Evolutionary conservation across 1,284 basidiomycete genomes (phyloP).

Genomic region (Phaffia rhodozyma): DNA sequence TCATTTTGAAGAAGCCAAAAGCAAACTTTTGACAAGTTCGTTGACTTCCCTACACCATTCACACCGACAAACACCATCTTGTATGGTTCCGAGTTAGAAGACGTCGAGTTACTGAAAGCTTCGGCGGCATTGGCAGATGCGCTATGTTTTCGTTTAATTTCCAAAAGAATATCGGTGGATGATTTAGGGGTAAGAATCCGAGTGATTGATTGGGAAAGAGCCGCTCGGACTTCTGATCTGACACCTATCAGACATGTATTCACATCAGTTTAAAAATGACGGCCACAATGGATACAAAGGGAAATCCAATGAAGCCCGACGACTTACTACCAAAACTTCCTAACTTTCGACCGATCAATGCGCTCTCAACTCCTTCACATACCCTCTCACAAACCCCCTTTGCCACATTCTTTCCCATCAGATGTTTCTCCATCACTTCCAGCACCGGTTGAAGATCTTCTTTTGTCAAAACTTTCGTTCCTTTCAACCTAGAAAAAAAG

Average conservation of each 20-base stretch:
- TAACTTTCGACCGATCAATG: conserved; percentile 79
- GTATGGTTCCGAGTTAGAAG: conserved; percentile 65
- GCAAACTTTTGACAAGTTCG: conserved; percentile 94
- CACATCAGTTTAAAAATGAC: not conserved
- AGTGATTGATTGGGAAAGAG: conserved; percentile 77
- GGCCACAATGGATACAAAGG: not conserved
- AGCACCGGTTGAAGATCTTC: conserved; percentile 78
- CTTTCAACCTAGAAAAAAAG: conserved; percentile 72
- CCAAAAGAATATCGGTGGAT: conserved; percentile 82
- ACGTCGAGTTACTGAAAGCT: conserved; percentile 44
- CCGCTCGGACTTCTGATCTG: conserved; percentile 68
- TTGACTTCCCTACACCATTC: conserved; percentile 98
- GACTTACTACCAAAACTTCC: conserved; percentile 68
- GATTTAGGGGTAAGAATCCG: conserved; percentile 92
- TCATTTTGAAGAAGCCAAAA: conserved; percentile 98
- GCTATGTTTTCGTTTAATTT: conserved; percentile 44
- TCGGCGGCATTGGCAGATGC: conserved; percentile 45
- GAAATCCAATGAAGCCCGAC: not conserved
- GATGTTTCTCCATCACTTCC: conserved; percentile 87
- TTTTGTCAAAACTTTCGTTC: conserved; percentile 63
- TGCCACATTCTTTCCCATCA: conserved; percentile 98
- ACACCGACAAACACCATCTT: conserved; percentile 97
- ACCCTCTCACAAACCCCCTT: conserved; percentile 89
- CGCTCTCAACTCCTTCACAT: conserved; percentile 81
- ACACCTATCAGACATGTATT: conserved; percentile 45